Percentiles rank a stretch among this genome's conserved stretches.
Conservation (phyloP, 2,329 filamentous ascomycete genomes). For the Microcera coccophila region DNA sequence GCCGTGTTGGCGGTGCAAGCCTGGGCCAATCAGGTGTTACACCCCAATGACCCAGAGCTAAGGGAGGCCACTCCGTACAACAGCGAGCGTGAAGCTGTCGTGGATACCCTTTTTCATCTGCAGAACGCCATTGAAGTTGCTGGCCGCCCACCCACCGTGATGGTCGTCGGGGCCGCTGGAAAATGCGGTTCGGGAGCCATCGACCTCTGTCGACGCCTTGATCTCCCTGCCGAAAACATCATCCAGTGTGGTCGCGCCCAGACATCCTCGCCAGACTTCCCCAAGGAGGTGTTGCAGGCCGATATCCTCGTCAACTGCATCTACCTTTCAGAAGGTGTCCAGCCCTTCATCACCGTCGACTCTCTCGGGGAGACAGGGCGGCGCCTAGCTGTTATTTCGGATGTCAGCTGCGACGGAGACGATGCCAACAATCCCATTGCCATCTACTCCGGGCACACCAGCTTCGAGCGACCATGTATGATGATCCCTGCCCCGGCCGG, state of each 20-base stretch:
- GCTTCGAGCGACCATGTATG: slow-evolving; percentile 84
- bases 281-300: slow-evolving; percentile 67
- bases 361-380: slow-evolving; percentile 61
- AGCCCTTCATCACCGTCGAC: slow-evolving; percentile 72
- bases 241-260: slow-evolving; percentile 68
- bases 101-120: slow-evolving; percentile 54
- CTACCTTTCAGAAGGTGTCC: slow-evolving; percentile 69
- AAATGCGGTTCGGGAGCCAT: slow-evolving; percentile 83
- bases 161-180: slow-evolving; percentile 81
- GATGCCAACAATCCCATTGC: slow-evolving; percentile 70
- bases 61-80: slow-evolving; percentile 55
- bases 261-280: slow-evolving; percentile 51
- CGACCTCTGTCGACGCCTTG: slow-evolving; percentile 71
- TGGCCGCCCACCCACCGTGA: slow-evolving; percentile 64
- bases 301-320: slow-evolving; percentile 80
- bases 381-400: slow-evolving; percentile 74
- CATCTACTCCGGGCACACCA: slow-evolving; percentile 80
- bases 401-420: slow-evolving; percentile 72
- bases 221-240: slow-evolving; percentile 49
- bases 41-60: slow-evolving; percentile 65
- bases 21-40: slow-evolving; percentile 77
- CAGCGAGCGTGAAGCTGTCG: slow-evolving; percentile 42
- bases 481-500: slow-evolving; percentile 59
- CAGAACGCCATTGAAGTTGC: slow-evolving; percentile 62
- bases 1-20: slow-evolving; percentile 71